Evolutionary conservation across 352 stramenopile genomes (phyloP).

Genomic region (Hyaloperonospora brassicae): DNA sequence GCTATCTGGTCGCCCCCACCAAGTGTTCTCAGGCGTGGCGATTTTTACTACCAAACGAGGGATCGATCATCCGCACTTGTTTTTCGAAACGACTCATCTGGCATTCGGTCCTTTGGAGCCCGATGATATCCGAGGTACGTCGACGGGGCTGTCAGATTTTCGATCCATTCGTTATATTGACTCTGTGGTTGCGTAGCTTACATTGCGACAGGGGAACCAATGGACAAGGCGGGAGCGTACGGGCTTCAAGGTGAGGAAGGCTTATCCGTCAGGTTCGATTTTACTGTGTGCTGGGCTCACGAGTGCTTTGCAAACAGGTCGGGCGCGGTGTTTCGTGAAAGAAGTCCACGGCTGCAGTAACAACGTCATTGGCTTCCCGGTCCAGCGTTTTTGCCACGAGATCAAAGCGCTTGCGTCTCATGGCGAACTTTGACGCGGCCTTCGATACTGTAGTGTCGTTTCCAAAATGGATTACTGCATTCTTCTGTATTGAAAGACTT

Average conservation of each 20-base stretch:
- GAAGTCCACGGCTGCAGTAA: conserved; percentile 85
- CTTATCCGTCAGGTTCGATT: background rate
- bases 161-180: background rate
- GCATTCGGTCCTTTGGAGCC: conserved; percentile 48
- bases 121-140: conserved; percentile 54
- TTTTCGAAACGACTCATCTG: conserved; percentile 59
- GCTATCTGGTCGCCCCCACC: conserved; percentile 62
- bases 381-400: conserved; percentile 72
- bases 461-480: conserved; percentile 9
- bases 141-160: background rate
- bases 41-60: conserved; percentile 48
- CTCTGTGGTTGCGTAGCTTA: conserved; percentile 43
- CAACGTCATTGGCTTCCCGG: conserved; percentile 87
- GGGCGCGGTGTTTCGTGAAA: conserved; percentile 70
- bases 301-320: conserved; percentile 12
- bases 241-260: conserved; percentile 79
- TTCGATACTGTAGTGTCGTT: background rate
- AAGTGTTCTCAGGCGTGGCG: conserved; percentile 86
- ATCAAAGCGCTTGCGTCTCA: conserved; percentile 33
- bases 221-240: conserved; percentile 90
- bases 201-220: conserved; percentile 82
- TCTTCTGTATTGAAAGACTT: conserved; percentile 13
- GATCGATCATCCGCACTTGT: conserved; percentile 43
- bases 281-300: background rate
- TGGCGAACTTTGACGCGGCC: conserved; percentile 33